phyloP scores from a whole-genome alignment of 306 rosid genomes.

The Glycine latifolia region DNA sequence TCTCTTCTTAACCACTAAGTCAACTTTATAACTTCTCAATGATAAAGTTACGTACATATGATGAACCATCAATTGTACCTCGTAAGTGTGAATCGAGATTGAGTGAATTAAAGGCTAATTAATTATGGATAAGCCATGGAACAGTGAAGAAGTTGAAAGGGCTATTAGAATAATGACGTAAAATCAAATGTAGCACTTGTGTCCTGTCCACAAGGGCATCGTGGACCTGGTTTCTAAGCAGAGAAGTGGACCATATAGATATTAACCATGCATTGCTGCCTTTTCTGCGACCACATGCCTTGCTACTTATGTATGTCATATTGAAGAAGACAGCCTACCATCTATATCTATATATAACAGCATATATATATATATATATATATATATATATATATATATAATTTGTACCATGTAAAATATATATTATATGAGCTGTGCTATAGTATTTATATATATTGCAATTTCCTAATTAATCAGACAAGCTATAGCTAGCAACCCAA shows the following conservation, averaged over 20 bases:
- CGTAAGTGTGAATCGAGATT: background rate
- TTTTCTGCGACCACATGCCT: constrained; percentile 66
- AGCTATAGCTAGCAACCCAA: constrained; percentile 17
- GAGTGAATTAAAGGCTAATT: background rate
- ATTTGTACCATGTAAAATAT: background rate
- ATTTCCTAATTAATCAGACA: constrained; percentile 26
- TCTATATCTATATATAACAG: background rate
- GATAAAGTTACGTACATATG: background rate
- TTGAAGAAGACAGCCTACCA: constrained; percentile 58
- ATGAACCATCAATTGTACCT: background rate
- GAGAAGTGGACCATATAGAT: constrained; percentile 52
- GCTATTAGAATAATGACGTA: background rate
- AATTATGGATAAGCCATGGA: constrained; percentile 22
- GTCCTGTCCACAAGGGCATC: constrained; percentile 46
- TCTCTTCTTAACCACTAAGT: too few species aligned
- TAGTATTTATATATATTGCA: background rate
- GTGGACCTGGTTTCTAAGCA: constrained; percentile 46
- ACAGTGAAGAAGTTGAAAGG: constrained; percentile 6
- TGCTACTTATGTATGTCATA: constrained; percentile 49
- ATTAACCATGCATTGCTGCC: constrained; percentile 56
- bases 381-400: too few species aligned
- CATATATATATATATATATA: too few species aligned
- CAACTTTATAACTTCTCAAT: background rate
- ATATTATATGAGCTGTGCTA: too few species aligned
- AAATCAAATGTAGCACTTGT: constrained; percentile 13